Base-by-base conservation (phyloP, 768 basidiomycete genomes). In the Mycena crocata region DNA sequence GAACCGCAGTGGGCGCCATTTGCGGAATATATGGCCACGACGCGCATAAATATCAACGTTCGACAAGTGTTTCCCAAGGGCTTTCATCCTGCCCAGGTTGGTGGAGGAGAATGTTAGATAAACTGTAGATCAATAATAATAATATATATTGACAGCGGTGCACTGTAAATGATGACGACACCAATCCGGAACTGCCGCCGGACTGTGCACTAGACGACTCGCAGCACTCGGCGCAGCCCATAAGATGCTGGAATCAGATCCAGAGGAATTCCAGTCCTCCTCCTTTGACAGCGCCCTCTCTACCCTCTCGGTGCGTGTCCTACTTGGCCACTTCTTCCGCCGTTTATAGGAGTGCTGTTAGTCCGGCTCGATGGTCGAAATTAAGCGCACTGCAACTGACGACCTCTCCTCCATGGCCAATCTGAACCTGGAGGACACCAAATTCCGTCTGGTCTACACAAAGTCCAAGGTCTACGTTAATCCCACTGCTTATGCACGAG, bases 381-480 rank as follows among this genome's bases (percentile, higher is more conserved):
- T 93, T 72, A 88, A 84, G 72, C 86, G 81, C 64, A 74, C 77
- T n/a, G n/a, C n/a, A n/a, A n/a, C n/a, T 35, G 79, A 81, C 60
- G 63, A 71, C 49, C 69, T 74, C 50, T 57, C 74, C 57, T 72
- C 73, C 66, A 64, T 66, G 40, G 52, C 71, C 42, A 57, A 58
- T 39, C 46, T 39, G 26, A 31, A 66, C 51, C 72, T 73, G 9
- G 84, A 86, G 60, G 89, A 91, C 70, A 89, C 89, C 71, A 89
- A 87, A 76, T 87, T 89, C 75, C 84, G 93, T 48, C 83, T 98
- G 51, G 77, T 98, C 17, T 98, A 95, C 72, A 92, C 90, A 78
- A 98, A 97, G 77, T 94, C 92, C 44, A 96, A 96, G 77, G 97
- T 98, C 48, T 96, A 97, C 75, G 90, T 99, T 46, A 94, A 98